These are phyloP conservation scores for Diaporthe amygdali DNA, from an alignment of 2,329 filamentous ascomycete genomes.

Conservation along the genomic window DNA sequence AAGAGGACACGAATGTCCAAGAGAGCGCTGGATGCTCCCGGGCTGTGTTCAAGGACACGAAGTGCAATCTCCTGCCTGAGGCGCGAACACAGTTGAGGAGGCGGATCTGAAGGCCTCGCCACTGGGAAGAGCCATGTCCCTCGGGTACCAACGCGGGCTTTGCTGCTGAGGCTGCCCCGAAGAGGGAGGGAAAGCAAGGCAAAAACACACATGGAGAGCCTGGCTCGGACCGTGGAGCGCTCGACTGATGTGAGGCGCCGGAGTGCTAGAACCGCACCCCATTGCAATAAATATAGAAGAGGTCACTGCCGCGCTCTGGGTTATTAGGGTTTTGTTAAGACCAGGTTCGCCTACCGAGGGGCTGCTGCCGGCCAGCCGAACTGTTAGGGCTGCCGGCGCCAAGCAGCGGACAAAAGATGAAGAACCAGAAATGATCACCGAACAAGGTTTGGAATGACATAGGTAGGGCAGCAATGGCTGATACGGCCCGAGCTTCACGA, in stretches of 20 bases:
- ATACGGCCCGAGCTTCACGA: slow-evolving; percentile 9
- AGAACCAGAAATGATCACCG: slow-evolving; percentile 12
- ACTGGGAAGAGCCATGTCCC: slow-evolving; percentile 23
- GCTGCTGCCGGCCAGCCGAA: slow-evolving; percentile 15
- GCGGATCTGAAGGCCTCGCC: neutral
- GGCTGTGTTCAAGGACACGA: neutral
- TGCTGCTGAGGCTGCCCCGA: slow-evolving; percentile 2
- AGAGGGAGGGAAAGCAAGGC: neutral
- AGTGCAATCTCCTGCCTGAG: neutral
- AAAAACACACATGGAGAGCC: slow-evolving; percentile 1
- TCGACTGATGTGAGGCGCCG: neutral
- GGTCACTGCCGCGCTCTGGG: neutral
- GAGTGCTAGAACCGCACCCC: neutral
- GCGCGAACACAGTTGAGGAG: neutral
- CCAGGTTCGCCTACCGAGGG: slow-evolving; percentile 17
- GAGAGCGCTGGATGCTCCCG: neutral
- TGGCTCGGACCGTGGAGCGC: neutral
- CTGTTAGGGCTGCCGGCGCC: slow-evolving; percentile 13
- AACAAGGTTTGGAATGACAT: slow-evolving; percentile 5
- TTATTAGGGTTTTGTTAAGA: slow-evolving; percentile 8
- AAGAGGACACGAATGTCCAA: neutral
- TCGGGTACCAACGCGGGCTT: slow-evolving; percentile 15
- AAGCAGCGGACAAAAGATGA: slow-evolving; percentile 8
- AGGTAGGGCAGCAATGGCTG: slow-evolving; percentile 12
- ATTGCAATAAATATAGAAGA: slow-evolving; percentile 16